Evolutionary conservation across 495 filamentous ascomycete genomes (phyloP).

Genomic region (Tuber borchii): DNA sequence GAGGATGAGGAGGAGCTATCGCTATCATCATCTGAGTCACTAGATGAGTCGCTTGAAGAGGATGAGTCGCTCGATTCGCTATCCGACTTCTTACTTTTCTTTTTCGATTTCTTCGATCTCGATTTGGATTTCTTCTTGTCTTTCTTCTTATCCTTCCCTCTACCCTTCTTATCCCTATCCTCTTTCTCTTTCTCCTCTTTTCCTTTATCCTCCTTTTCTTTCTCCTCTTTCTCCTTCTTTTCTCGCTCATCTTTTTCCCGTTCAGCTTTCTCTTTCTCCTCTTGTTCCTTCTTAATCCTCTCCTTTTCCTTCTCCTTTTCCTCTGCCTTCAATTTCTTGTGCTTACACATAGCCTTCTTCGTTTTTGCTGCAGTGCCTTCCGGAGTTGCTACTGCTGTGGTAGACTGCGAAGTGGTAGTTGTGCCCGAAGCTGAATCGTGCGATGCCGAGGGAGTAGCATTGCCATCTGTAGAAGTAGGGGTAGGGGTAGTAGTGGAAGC

Average conservation of each 20-base stretch:
- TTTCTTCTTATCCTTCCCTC: slow-evolving; percentile 39
- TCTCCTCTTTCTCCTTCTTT: slow-evolving; percentile 41
- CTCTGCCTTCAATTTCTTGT: slow-evolving; percentile 43
- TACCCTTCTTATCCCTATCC: slow-evolving; percentile 46
- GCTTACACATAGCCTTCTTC: slow-evolving; percentile 30
- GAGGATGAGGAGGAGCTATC: slow-evolving; percentile 29
- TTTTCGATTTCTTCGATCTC: slow-evolving; percentile 42
- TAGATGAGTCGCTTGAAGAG: slow-evolving; percentile 18
- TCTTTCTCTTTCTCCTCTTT: slow-evolving; percentile 44
- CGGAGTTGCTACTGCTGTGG: slow-evolving; percentile 1
- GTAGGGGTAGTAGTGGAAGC: slow-evolving; percentile 9
- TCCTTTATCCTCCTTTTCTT: slow-evolving; percentile 43
- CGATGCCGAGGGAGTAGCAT: slow-evolving; percentile 8
- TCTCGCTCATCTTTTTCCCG: slow-evolving; percentile 43
- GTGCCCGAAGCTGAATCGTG: not conserved
- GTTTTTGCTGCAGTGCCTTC: slow-evolving; percentile 15
- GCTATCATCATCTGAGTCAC: slow-evolving; percentile 31
- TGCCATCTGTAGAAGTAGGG: slow-evolving; percentile 13
- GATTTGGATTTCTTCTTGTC: slow-evolving; percentile 42
- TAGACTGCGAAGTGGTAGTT: slow-evolving; percentile 1
- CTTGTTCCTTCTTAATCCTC: slow-evolving; percentile 40
- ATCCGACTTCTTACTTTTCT: slow-evolving; percentile 31
- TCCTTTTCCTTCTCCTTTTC: slow-evolving; percentile 47
- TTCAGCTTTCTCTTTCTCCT: slow-evolving; percentile 43
- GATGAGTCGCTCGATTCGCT: slow-evolving; percentile 20